A percentile compares a stretch with the other conserved stretches of the same genome.
These are phyloP conservation scores for Dactylellina leptospora DNA, from an alignment of 2,329 filamentous ascomycete genomes.

Conservation along the genomic window DNA sequence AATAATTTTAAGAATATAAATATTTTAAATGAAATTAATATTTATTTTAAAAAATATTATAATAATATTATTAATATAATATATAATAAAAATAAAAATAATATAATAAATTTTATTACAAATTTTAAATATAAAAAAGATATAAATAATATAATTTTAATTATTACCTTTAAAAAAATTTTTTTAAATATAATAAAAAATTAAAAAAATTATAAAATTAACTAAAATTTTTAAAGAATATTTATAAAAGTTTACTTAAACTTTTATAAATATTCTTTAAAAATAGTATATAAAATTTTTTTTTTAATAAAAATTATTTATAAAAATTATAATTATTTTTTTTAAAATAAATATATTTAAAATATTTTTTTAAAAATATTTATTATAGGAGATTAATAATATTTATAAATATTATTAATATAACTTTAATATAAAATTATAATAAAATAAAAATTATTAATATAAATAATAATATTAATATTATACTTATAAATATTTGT, in stretches of 20 bases:
- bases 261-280: not conserved
- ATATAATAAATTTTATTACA: not conserved
- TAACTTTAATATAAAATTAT: not conserved
- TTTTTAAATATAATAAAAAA: not conserved
- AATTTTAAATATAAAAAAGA: not conserved
- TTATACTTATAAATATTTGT: no score
- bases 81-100: not conserved
- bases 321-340: not conserved
- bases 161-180: not conserved
- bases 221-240: not conserved
- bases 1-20: not conserved
- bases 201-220: not conserved
- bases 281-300: not conserved
- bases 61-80: not conserved
- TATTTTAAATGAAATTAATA: not conserved
- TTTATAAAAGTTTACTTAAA: not conserved
- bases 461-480: not conserved
- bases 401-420: not conserved
- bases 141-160: not conserved
- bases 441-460: not conserved
- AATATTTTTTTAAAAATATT: not conserved
- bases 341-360: constrained; percentile 2
- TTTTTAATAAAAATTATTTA: not conserved
- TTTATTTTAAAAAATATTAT: not conserved
- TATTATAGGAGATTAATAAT: not conserved